A percentile compares a stretch with the other conserved stretches of the same genome.
Conservation (phyloP, 306 rosid species). For the Myrica gale region DNA sequence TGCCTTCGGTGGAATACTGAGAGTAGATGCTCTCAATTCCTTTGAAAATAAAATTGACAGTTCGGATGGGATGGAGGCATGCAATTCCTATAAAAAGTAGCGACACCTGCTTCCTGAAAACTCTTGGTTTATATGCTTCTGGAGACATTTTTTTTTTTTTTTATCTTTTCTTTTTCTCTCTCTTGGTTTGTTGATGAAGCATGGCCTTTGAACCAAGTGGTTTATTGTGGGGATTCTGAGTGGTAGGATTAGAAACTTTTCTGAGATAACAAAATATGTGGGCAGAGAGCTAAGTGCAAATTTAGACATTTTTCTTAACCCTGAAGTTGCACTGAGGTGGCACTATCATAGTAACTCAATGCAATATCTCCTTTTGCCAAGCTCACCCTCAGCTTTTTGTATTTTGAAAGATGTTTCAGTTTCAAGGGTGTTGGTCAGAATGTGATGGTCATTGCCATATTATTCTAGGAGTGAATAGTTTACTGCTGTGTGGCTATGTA, state of each 20-base stretch:
- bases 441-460: too few species aligned
- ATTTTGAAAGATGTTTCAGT: background rate
- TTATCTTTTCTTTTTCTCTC: background rate
- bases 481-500: too few species aligned
- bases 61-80: background rate
- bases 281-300: background rate
- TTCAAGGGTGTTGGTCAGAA: too few species aligned
- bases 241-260: too few species aligned
- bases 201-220: background rate
- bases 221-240: too few species aligned
- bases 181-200: background rate
- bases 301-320: background rate
- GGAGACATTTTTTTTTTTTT: background rate
- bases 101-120: background rate
- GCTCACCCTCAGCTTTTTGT: background rate
- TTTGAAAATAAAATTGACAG: background rate
- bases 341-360: background rate
- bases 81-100: background rate
- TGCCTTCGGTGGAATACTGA: too few species aligned
- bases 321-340: background rate
- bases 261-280: too few species aligned
- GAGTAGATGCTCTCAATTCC: too few species aligned
- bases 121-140: background rate
- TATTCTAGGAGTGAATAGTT: too few species aligned
- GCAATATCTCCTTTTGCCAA: background rate